These are phyloP conservation scores for Galium porrigens DNA, from an alignment of 305 asterid genomes.

Conservation along the genomic window DNA sequence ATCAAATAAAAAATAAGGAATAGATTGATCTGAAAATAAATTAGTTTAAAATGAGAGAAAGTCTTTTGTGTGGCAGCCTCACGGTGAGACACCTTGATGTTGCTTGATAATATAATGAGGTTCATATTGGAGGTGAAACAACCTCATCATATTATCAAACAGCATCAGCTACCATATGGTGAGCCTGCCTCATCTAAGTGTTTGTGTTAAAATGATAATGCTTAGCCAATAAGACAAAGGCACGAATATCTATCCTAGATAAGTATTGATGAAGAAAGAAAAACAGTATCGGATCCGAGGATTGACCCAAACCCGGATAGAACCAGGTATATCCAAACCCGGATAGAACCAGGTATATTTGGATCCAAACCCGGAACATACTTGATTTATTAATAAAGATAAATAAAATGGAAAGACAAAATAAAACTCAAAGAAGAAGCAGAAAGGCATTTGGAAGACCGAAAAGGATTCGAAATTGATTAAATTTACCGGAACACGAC, in stretches of 20 bases:
- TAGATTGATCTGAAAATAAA: no score
- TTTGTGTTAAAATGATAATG: background rate
- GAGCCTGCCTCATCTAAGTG: no score
- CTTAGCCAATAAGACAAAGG: background rate
- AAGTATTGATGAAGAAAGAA: background rate
- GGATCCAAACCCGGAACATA: background rate
- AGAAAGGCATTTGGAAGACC: background rate
- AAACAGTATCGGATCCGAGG: background rate
- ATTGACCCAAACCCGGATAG: background rate
- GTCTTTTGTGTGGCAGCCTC: no score
- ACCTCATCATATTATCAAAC: no score
- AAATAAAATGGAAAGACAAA: background rate
- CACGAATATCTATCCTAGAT: background rate
- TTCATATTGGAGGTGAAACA: no score
- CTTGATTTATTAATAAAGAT: no score
- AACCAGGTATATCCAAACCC: background rate
- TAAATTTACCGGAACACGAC: slow-evolving; percentile 31
- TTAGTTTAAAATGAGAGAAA: background rate
- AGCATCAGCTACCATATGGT: no score
- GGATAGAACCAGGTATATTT: background rate
- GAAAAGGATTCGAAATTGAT: slow-evolving; percentile 12
- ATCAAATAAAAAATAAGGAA: background rate
- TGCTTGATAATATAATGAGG: no score
- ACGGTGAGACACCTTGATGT: no score
- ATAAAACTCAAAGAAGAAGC: background rate